Evolutionary conservation across 345 rosid species (phyloP).

Genomic region (Sonneratia alba): DNA sequence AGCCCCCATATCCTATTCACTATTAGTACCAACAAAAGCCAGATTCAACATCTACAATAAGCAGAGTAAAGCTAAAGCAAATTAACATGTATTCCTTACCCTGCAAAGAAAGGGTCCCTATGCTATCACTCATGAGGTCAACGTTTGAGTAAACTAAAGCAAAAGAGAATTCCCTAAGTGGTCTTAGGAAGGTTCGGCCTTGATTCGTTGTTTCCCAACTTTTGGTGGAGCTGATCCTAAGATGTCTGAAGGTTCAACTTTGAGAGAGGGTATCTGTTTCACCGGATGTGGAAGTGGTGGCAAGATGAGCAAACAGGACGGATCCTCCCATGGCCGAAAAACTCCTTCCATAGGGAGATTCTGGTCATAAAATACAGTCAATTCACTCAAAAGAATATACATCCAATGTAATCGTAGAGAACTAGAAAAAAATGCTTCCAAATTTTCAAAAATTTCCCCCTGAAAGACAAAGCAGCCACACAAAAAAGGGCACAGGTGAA

Average conservation of each 20-base stretch:
- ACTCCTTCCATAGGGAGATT: conserved; percentile 32
- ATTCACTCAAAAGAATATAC: not conserved
- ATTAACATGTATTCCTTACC: too few relatives aligned
- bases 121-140: too few relatives aligned
- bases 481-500: too few relatives aligned
- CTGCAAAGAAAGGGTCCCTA: too few relatives aligned
- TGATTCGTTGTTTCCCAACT: not conserved
- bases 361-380: conserved; percentile 27
- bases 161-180: not conserved
- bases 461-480: too few relatives aligned
- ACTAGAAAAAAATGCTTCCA: not conserved
- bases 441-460: not conserved
- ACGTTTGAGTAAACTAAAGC: not conserved
- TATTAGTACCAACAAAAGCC: too few relatives aligned
- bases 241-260: not conserved
- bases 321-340: conserved; percentile 50
- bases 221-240: not conserved
- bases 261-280: not conserved
- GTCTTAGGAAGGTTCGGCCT: not conserved
- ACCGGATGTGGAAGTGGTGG: conserved; percentile 7
- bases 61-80: too few relatives aligned
- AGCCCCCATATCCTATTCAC: too few relatives aligned
- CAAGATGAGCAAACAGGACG: conserved; percentile 18
- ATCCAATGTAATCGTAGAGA: not conserved
- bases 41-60: too few relatives aligned